Evolutionary conservation across 768 basidiomycete genomes (phyloP).

Genomic region (Tylopilus sp.): DNA sequence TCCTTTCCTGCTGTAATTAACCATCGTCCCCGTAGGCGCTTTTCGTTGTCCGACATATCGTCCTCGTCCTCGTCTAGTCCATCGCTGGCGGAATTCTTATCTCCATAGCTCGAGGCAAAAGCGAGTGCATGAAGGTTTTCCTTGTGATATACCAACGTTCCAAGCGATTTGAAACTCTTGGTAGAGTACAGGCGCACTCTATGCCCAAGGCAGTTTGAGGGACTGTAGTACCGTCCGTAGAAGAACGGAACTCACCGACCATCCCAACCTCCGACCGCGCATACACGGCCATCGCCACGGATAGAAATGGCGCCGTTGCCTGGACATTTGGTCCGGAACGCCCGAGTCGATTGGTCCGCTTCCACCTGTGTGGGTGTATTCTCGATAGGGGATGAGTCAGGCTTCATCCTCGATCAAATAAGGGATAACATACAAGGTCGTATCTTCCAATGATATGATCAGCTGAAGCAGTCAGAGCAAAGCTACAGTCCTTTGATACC

Average conservation of each 20-base stretch:
- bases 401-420: background rate
- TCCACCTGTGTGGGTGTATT: constrained; percentile 10
- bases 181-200: constrained; percentile 85
- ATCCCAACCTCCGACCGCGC: constrained; percentile 93
- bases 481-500: constrained; percentile 52
- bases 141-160: constrained; percentile 82
- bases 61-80: constrained; percentile 31
- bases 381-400: background rate
- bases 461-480: constrained; percentile 81
- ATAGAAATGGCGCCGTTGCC: constrained; percentile 80
- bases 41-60: constrained; percentile 45
- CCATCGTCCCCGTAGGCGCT: constrained; percentile 52
- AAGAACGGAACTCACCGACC: constrained; percentile 60
- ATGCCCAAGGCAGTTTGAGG: background rate
- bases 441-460: constrained; percentile 76
- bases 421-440: constrained; percentile 42
- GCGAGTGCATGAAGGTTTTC: constrained; percentile 68
- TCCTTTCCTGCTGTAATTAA: constrained; percentile 65
- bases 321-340: constrained; percentile 65
- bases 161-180: constrained; percentile 76
- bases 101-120: constrained; percentile 48
- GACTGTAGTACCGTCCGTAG: background rate
- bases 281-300: constrained; percentile 69
- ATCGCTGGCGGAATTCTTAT: background rate
- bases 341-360: constrained; percentile 26